Base-by-base conservation (phyloP, 495 filamentous ascomycete species). In the Podospora tetraspora region DNA sequence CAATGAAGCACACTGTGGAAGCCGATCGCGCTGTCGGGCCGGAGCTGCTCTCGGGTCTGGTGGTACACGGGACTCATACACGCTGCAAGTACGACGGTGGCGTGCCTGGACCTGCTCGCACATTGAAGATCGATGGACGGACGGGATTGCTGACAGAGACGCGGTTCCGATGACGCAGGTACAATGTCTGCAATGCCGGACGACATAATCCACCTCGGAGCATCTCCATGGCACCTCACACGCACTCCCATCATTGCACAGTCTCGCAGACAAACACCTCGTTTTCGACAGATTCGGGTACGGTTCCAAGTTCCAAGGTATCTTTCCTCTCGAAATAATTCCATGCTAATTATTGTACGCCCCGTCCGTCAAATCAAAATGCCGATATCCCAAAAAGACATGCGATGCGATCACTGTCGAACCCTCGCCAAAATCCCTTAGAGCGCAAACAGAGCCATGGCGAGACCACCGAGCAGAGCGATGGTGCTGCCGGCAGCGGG, bases 381-480 rank as follows among this genome's bases (percentile, higher is more conserved):
- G 62, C 62, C 32, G 16, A 6, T 32, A 63, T 64, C 32, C 34
- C 30, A 64, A 64, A 32, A 32, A 64, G 37, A 64, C 32, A 30
- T 32, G 32, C 21, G 22, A 64, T 34, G 43, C 62, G 23, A 52
- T 22, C n/a, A 37, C 43, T 34, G 43, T 52, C 43, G 16, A 52
- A n/a, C 43, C 19, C 19, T 52, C 19, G 16, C 24, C 12, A 61
- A 25, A 21, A 43, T 1, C 23, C 25, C 60, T 82, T 83, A 83
- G 63, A 84, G 66, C 62, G 79, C 79, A 58, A 83, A 62, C 57
- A 77, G 61, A 43, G 80, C 81, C 68, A 80, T 72, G 66, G 77
- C 75, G 25, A 84, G 70, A 69, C 78, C 78, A 56, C 78, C 79
- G 68, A 83, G 21, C 11, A 81, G 66, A 25, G 80, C 76, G 29